Evolutionary conservation across 352 stramenopile genomes (phyloP), one percentile per base, ranked within the genome.

Genomic region (Globisporangium canariense): DNA sequence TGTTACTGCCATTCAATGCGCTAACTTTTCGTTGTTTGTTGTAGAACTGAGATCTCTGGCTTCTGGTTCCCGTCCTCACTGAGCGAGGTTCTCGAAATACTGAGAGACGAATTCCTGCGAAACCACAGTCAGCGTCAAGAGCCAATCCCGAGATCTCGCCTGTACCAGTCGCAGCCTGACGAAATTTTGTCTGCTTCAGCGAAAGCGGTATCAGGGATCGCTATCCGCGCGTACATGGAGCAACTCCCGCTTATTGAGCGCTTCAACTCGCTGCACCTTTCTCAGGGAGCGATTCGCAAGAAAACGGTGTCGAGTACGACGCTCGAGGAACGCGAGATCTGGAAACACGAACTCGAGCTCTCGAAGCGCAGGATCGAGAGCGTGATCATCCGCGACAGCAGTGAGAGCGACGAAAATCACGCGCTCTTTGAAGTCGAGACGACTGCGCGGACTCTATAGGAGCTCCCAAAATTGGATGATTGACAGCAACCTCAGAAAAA

Each of bases 341-440:
- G 76, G 60, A 78, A 84, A 20, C 69, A 86, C 40, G 73, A 77
- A 52, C 69, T 90, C n/a, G 77, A 89, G 52, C 76, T 85, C 62
- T 81, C 79, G 8, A 92, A 90, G 65, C 72, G 81, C 30, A 67
- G 83, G 34, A 62, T 87, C 45, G 72, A 85, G 49, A 67, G 50
- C 41, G 66, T 73, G 3, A 34, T 71, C 28, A 38, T 83, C 36
- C 69, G 58, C 2, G 6, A 60, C n/a, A 43, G 11, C 13, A 49
- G 36, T 13, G 45, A 49, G 32, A 34, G 25, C 28, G 28, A 67
- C 36, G 46, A 55, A 2, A 22, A 28, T 4, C 38, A 9, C 10
- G 14, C 52, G 28, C 60, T 67, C 28, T 67, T 67, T 34, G 62
- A 67, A 38, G 38, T 74, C n/a, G 67, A 74, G 64, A 74, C 67